Evolutionary conservation across 805 yeast genomes (phyloP).

Genomic region (Wickerhamiella bombiphila): DNA sequence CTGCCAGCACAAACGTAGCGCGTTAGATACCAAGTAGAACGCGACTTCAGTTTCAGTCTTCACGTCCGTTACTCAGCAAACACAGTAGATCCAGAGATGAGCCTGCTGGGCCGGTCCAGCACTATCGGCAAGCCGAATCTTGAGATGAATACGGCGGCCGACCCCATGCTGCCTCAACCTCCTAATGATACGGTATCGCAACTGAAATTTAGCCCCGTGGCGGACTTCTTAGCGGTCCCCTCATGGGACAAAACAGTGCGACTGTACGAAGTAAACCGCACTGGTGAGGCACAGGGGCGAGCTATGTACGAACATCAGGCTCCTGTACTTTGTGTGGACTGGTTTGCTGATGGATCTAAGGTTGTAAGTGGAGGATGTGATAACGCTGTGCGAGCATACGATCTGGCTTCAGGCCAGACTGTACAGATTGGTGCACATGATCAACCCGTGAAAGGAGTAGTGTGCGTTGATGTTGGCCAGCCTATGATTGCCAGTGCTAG

Average conservation of each 20-base stretch:
- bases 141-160: conserved; percentile 8
- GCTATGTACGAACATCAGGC: conserved; percentile 83
- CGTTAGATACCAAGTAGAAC: no score
- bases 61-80: no score
- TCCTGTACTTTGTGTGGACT: conserved; percentile 69
- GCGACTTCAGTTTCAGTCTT: no score
- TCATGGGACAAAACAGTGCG: conserved; percentile 95
- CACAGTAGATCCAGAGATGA: no score
- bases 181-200: conserved; percentile 65
- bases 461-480: conserved; percentile 60
- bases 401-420: conserved; percentile 64
- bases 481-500: conserved; percentile 82
- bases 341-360: conserved; percentile 78
- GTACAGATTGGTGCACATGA: conserved; percentile 80
- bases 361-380: conserved; percentile 85
- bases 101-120: conserved; percentile 1
- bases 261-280: conserved; percentile 66
- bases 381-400: conserved; percentile 71
- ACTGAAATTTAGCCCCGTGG: conserved; percentile 72
- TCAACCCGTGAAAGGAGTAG: conserved; percentile 58
- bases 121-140: conserved; percentile 1
- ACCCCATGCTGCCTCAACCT: conserved; percentile 12
- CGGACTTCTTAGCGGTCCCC: conserved; percentile 64
- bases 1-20: no score
- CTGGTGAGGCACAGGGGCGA: conserved; percentile 72